Base-by-base conservation (phyloP, 139 green algal species). In the Dunaliella sp. region DNA sequence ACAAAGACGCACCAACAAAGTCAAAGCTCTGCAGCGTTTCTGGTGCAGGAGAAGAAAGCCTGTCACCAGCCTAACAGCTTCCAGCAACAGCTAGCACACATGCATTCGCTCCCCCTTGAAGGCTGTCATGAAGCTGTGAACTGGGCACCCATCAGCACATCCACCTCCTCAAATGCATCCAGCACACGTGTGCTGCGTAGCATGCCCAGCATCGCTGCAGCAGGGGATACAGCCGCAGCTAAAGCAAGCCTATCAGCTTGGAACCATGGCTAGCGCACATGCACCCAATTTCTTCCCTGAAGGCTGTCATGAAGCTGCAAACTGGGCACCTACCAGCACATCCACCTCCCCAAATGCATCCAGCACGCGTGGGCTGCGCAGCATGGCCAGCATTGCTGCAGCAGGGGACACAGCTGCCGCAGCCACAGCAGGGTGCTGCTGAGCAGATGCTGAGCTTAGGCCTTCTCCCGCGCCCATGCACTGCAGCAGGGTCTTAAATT, bases 401-500 rank as follows among this genome's bases (percentile, higher is more conserved):
- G 48, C 48, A 65, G 48, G 48, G 7, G 48, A 65, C 48, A 65
- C 48, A 65, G 48, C 7, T 7, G 48, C 48, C 7, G 48, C 48
- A 26, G 48, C 48, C 7, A 65, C 7, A 7, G 16, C 48, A 65
- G 48, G 48, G 77, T 31, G 77, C 77, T 33, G 77, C 77, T 83
- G 74, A 33, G 74, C 74, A 33, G 74, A 12, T 79, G 74, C 48
- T 65, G 48, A 77, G 31, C 81, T 0, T 72, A 83, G n/a, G 79
- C 48, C 65, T 35, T 86, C 85, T 28, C 87, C 90, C 1, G 90
- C 87, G 1, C 88, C 83, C 91, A 95, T 93, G 74, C 89, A 92
- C 80, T 92, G 86, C 65, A 95, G 88, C 86, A 95, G 91, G 0
- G 90, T 83, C 34, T 91, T 88, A 79, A 95, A 93, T 38, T 89